These are phyloP conservation scores for Cylindrotheca closterium DNA, from an alignment of 108 stramenopile genomes.

Conservation along the genomic window DNA sequence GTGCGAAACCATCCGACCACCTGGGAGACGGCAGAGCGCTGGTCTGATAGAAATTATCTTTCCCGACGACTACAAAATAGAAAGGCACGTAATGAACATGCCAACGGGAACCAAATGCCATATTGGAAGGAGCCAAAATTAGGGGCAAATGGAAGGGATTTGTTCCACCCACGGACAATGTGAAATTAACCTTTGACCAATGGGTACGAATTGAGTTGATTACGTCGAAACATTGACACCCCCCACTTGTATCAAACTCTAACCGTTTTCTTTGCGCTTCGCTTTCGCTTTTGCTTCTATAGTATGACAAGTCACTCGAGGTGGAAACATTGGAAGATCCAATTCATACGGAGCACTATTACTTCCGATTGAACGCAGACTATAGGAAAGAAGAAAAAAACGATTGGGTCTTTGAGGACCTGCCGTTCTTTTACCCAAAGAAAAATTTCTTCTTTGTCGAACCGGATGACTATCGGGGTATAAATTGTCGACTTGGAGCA, in stretches of 20 bases:
- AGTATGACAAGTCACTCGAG: conserved; percentile 57
- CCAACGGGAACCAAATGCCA: conserved; percentile 89
- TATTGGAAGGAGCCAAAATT: conserved; percentile 58
- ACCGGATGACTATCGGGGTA: conserved; percentile 82
- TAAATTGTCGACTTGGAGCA: conserved; percentile 97
- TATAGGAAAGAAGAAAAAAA: conserved; percentile 11
- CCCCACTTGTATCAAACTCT: too few species aligned
- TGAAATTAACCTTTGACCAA: conserved; percentile 77
- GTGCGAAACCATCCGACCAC: conserved; percentile 80
- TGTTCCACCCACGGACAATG: conserved; percentile 83
- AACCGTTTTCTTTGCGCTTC: not conserved
- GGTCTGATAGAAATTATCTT: conserved; percentile 71
- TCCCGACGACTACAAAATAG: conserved; percentile 42
- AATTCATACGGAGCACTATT: conserved; percentile 82
- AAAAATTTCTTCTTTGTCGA: conserved; percentile 82
- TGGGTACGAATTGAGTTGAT: conserved; percentile 45
- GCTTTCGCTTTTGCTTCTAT: not conserved
- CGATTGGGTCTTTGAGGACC: conserved; percentile 82
- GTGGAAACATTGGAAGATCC: conserved; percentile 28
- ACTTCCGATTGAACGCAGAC: conserved; percentile 87
- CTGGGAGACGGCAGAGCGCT: conserved; percentile 64
- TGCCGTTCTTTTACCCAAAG: conserved; percentile 79
- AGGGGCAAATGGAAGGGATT: conserved; percentile 43
- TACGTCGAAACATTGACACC: not conserved
- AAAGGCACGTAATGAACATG: conserved; percentile 66